phyloP scores from a whole-genome alignment of 2,329 filamentous ascomycete species.

The Pseudogymnoascus sp. region DNA sequence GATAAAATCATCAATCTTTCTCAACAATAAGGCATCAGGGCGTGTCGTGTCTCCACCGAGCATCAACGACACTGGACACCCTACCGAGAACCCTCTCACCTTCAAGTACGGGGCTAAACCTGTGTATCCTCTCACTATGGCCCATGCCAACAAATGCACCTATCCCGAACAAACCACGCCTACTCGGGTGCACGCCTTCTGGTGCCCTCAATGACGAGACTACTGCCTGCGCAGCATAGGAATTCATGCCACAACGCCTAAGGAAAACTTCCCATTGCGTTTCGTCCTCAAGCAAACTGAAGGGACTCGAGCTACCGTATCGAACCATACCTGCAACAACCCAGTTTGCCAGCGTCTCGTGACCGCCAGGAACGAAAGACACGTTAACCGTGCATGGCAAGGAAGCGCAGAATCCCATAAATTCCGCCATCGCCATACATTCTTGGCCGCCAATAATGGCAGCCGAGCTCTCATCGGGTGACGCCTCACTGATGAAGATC shows the following conservation, averaged over 20 bases:
- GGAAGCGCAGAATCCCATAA: constrained; percentile 27
- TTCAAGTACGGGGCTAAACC: constrained; percentile 47
- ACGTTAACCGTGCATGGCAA: constrained; percentile 35
- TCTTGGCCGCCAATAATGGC: constrained; percentile 20
- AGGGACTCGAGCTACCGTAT: constrained; percentile 26
- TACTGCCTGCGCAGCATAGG: constrained; percentile 61
- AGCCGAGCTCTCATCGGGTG: constrained; percentile 35
- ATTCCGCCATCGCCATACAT: constrained; percentile 22
- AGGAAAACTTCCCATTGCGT: constrained; percentile 62
- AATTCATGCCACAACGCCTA: constrained; percentile 58
- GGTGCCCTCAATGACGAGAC: constrained; percentile 40
- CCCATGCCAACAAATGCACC: constrained; percentile 51
- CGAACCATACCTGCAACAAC: constrained; percentile 44
- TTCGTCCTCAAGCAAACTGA: constrained; percentile 46
- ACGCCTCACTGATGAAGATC: constrained; percentile 57
- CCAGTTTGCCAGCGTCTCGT: constrained; percentile 47
- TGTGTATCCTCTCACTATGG: constrained; percentile 37
- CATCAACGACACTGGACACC: constrained; percentile 45
- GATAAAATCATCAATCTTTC: not conserved
- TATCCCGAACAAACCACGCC: constrained; percentile 36
- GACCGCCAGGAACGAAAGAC: constrained; percentile 43
- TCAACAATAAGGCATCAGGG: constrained; percentile 16
- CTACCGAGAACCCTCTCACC: constrained; percentile 45
- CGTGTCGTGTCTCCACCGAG: constrained; percentile 33
- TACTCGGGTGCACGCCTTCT: constrained; percentile 18